These are phyloP conservation scores for Xylaria sp. DNA, from an alignment of 2,329 filamentous ascomycete genomes.

Conservation along the genomic window DNA sequence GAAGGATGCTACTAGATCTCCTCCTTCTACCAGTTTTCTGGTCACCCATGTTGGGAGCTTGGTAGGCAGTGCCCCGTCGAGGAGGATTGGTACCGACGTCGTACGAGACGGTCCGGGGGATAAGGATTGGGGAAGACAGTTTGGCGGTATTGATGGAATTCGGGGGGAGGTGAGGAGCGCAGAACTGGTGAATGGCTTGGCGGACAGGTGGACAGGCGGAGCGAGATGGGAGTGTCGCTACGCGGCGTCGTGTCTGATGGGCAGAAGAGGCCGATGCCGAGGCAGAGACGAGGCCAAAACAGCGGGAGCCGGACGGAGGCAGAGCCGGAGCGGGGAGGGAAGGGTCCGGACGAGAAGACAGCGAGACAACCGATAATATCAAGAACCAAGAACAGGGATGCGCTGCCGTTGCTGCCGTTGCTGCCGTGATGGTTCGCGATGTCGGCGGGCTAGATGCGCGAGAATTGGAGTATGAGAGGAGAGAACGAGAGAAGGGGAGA, in stretches of 20 bases:
- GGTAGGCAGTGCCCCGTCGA: conserved; percentile 69
- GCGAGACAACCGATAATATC: not conserved
- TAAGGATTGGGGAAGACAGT: conserved; percentile 89
- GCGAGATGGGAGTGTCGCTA: not conserved
- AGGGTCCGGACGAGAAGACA: conserved; percentile 13
- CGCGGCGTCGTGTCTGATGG: not conserved
- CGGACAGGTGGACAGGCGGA: not conserved
- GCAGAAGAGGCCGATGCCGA: not conserved
- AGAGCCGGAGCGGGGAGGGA: not conserved
- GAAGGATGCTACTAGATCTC: conserved; percentile 92
- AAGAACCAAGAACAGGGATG: not conserved
- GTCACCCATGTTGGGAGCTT: conserved; percentile 68
- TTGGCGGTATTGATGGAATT: conserved; percentile 81
- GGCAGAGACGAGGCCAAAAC: not conserved
- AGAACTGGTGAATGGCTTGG: conserved; percentile 13
- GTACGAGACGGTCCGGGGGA: conserved; percentile 91
- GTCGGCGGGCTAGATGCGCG: not conserved
- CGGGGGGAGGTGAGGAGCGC: conserved; percentile 37
- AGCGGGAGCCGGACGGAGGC: not conserved
- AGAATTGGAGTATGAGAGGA: not conserved
- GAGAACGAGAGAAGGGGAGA: too few species aligned
- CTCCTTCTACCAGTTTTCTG: conserved; percentile 80
- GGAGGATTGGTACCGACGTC: conserved; percentile 80
- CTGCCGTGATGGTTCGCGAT: not conserved
- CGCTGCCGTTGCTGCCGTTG: not conserved